phyloP scores from a whole-genome alignment of 2,329 filamentous ascomycete genomes.

The Sclerotinia sclerotiorum region DNA sequence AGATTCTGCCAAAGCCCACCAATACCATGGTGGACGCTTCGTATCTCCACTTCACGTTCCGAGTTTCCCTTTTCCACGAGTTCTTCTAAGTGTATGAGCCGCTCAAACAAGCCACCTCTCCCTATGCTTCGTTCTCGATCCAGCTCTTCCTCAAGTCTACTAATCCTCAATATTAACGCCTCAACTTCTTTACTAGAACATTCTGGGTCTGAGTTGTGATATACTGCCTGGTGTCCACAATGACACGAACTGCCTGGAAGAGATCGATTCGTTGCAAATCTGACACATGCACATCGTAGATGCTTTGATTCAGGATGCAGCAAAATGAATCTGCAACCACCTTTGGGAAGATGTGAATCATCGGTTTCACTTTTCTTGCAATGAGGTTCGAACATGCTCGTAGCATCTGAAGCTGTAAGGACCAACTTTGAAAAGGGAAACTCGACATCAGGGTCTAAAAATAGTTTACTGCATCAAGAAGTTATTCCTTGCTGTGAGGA shows the following conservation, averaged over 20 bases:
- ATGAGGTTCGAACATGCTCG: constrained; percentile 37
- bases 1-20: constrained; percentile 53
- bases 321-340: constrained; percentile 60
- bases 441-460: constrained; percentile 8
- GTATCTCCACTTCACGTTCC: constrained; percentile 54
- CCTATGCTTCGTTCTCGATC: constrained; percentile 40
- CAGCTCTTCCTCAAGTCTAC: constrained; percentile 48
- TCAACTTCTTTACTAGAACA: constrained; percentile 52
- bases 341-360: constrained; percentile 54
- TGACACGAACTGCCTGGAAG: constrained; percentile 56
- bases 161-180: constrained; percentile 49
- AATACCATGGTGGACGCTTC: constrained; percentile 55
- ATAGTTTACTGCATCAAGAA: background rate
- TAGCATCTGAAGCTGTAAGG: constrained; percentile 33
- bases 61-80: constrained; percentile 53
- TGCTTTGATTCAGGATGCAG: constrained; percentile 57
- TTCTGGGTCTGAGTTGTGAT: constrained; percentile 51
- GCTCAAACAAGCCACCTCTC: constrained; percentile 33
- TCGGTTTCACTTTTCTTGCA: constrained; percentile 35
- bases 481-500: background rate
- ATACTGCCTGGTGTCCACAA: constrained; percentile 61
- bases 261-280: constrained; percentile 55
- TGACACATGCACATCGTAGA: constrained; percentile 58
- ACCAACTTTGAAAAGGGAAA: constrained; percentile 33
- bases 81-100: constrained; percentile 50